Evolutionary conservation across 305 asterid genomes (phyloP).

Genomic region (Fraxinus greggii): DNA sequence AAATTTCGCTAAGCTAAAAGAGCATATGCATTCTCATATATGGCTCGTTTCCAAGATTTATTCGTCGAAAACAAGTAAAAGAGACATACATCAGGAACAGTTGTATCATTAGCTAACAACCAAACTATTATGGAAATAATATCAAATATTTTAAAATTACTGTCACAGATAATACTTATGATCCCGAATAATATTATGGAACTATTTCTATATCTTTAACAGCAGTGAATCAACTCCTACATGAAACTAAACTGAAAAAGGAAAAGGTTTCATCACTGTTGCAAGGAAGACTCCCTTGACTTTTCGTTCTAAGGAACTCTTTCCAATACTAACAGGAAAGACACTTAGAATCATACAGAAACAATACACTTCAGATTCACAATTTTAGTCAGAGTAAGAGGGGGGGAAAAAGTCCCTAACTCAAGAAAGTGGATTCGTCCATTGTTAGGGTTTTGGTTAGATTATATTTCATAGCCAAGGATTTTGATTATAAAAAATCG

Average conservation of each 20-base stretch:
- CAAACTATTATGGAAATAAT: background rate
- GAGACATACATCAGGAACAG: background rate
- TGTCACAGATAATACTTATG: background rate
- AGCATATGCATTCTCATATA: background rate
- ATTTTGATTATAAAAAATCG: background rate
- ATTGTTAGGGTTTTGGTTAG: slow-evolving; percentile 42
- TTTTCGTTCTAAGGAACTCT: slow-evolving; percentile 29
- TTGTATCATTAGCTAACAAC: background rate
- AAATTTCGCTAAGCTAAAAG: background rate
- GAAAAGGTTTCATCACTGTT: slow-evolving; percentile 22
- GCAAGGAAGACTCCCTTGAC: slow-evolving; percentile 26
- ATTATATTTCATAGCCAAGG: background rate
- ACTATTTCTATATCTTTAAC: background rate
- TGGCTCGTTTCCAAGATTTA: background rate
- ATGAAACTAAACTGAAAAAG: slow-evolving; percentile 19
- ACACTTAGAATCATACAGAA: slow-evolving; percentile 15
- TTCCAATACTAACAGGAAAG: slow-evolving; percentile 23
- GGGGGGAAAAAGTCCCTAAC: background rate
- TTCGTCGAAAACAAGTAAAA: background rate
- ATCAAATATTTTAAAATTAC: background rate
- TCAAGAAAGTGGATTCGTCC: slow-evolving; percentile 6
- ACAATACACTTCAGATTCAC: background rate
- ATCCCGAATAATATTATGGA: background rate
- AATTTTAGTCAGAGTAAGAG: background rate
- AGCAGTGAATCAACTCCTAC: background rate